These are phyloP conservation scores for Candida glaebosa DNA, from an alignment of 805 yeast species.

Conservation along the genomic window DNA sequence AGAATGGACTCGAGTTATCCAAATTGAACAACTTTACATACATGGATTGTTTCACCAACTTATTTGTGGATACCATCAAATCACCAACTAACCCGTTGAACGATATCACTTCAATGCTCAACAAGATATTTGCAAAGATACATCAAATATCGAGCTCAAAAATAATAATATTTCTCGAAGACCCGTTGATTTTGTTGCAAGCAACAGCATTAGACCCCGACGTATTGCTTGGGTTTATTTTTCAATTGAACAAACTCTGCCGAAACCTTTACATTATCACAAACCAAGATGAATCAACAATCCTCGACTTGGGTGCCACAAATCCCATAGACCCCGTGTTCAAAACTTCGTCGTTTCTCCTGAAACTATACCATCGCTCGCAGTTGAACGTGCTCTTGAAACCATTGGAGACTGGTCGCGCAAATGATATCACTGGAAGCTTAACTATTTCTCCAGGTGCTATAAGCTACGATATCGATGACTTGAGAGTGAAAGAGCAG, in stretches of 20 bases:
- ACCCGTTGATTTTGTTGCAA: slow-evolving; percentile 44
- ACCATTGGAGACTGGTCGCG: slow-evolving; percentile 77
- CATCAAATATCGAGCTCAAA: slow-evolving; percentile 9
- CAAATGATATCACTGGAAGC: slow-evolving; percentile 77
- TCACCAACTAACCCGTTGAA: slow-evolving; percentile 16
- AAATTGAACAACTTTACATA: slow-evolving; percentile 25
- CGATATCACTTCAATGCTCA: slow-evolving; percentile 17
- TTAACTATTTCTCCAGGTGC: slow-evolving; percentile 60
- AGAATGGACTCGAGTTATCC: slow-evolving; percentile 36
- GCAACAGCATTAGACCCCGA: slow-evolving; percentile 37
- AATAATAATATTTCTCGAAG: slow-evolving; percentile 40
- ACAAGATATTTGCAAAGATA: slow-evolving; percentile 9
- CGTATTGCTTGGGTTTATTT: slow-evolving; percentile 30
- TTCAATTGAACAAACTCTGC: slow-evolving; percentile 29
- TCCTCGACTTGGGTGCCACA: slow-evolving; percentile 24
- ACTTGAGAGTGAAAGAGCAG: slow-evolving; percentile 43
- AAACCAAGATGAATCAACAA: slow-evolving; percentile 34
- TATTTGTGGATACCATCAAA: slow-evolving; percentile 34
- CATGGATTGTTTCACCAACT: slow-evolving; percentile 46
- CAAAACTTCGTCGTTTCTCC: slow-evolving; percentile 45
- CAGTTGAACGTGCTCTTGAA: slow-evolving; percentile 51
- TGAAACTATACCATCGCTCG: slow-evolving; percentile 48
- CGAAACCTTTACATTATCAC: slow-evolving; percentile 33
- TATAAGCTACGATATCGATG: slow-evolving; percentile 21
- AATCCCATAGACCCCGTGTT: slow-evolving; percentile 29